Base-by-base conservation (phyloP, 176 grass and related monocot species). In the Triticum dicoccoides region DNA sequence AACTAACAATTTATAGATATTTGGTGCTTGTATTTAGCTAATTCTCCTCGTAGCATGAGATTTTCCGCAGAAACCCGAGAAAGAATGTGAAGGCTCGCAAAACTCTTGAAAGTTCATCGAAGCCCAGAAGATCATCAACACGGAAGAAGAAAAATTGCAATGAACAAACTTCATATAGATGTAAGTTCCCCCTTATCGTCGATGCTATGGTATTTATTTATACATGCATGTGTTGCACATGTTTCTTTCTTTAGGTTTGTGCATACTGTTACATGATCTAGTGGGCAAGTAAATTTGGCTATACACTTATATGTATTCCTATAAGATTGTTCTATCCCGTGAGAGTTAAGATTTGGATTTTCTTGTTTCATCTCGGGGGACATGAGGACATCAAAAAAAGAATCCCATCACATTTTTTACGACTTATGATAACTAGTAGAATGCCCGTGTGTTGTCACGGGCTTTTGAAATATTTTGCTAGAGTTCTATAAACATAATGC, bases 11-110 rank as follows among this genome's bases (percentile, higher is more conserved):
- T 41, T 25, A 74, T 20, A 25, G 5, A 44, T 30, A 39, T 44
- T 20, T 83, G 6, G 61, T 61, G 37, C 11, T 39, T 20, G 38
- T 58, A 51, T 65, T 52, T 75, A 23, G 65, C 21, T 61, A 1
- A n/a, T 15, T 76, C 4, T 69, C 67, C 58, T 61, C 4, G 12
- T 25, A 83, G 73, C 80, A 88, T 38, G 73, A 78, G 18, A 25
- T 21, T 70, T 68, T 88, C 37, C 38, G 4, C 21, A 78, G 17
- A 23, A 61, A 64, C 13, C 13, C 70, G 6, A 3, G 8, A 56
- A 32, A 44, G 9, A 61, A 33, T 62, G 2, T 0, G 14, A 88
- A 34, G 47, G 25, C 7, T 71, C 12, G n/a, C 9, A 20, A 34
- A 21, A 61, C 1, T 6, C 38, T 5, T 41, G 61, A 1, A 45